phyloP scores from a whole-genome alignment of 148 eudicot species.

The Diospyros lotus region DNA sequence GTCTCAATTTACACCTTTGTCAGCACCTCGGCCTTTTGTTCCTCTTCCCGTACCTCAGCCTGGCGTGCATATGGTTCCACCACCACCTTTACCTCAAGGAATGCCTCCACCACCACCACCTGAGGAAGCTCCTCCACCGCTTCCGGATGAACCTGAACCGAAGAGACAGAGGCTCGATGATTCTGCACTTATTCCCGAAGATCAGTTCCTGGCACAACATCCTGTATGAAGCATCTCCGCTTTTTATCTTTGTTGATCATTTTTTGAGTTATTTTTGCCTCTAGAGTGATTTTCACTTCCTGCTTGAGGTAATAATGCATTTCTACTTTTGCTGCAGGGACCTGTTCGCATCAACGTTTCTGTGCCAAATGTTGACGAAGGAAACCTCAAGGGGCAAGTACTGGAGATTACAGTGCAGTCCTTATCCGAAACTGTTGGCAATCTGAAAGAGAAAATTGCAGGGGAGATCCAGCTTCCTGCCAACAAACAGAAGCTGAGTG shows the following conservation, averaged over 20 bases:
- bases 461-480: conserved; percentile 66
- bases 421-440: conserved; percentile 58
- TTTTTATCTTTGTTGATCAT: neutral
- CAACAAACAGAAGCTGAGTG: conserved; percentile 64
- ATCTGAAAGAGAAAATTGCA: conserved; percentile 58
- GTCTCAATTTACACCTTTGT: conserved; percentile 53
- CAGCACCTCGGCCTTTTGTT: conserved; percentile 42
- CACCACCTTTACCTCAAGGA: conserved; percentile 59
- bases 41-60: conserved; percentile 30
- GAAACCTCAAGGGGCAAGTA: conserved; percentile 63
- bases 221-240: conserved; percentile 31
- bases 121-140: conserved; percentile 66
- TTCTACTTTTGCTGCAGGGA: conserved; percentile 39
- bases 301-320: neutral
- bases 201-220: conserved; percentile 65
- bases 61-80: conserved; percentile 48
- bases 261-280: neutral
- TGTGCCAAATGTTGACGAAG: conserved; percentile 60
- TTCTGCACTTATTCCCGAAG: conserved; percentile 49
- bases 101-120: conserved; percentile 61
- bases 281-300: neutral
- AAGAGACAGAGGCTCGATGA: conserved; percentile 65
- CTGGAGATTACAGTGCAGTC: conserved; percentile 54
- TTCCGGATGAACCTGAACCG: conserved; percentile 72
- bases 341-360: conserved; percentile 48